phyloP scores from a whole-genome alignment of 2,329 filamentous ascomycete species.

The Diaporthe ilicicola region DNA sequence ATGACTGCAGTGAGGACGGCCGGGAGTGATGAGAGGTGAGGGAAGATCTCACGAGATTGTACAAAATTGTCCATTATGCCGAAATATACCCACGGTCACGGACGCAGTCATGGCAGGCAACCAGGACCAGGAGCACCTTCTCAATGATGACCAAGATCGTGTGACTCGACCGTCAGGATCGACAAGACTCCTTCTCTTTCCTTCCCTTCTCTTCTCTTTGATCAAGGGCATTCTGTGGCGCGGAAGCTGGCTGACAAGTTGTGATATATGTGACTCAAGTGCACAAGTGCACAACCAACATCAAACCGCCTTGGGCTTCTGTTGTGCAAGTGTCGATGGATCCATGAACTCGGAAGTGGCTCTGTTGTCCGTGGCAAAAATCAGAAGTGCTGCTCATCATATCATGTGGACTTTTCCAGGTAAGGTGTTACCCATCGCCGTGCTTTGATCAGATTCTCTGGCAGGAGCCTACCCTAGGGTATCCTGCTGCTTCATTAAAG shows the following conservation, averaged over 20 bases:
- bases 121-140: too few species aligned
- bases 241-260: too few species aligned
- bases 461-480: background rate
- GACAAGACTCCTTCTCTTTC: too few species aligned
- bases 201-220: too few species aligned
- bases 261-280: too few species aligned
- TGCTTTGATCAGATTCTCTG: background rate
- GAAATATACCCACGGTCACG: background rate
- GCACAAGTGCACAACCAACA: too few species aligned
- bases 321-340: background rate
- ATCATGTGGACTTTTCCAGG: background rate
- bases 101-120: background rate
- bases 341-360: background rate
- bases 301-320: too few species aligned
- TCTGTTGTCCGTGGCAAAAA: too few species aligned
- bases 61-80: background rate
- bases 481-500: background rate
- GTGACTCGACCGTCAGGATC: too few species aligned
- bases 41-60: background rate
- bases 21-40: background rate
- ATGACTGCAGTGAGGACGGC: background rate
- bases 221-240: too few species aligned
- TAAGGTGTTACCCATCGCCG: background rate
- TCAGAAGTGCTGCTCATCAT: background rate
- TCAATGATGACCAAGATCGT: too few species aligned